Evolutionary conservation across 495 filamentous ascomycete genomes (phyloP), one percentile per base, ranked within the genome.

Genomic region (Mytilinidion resinicola): DNA sequence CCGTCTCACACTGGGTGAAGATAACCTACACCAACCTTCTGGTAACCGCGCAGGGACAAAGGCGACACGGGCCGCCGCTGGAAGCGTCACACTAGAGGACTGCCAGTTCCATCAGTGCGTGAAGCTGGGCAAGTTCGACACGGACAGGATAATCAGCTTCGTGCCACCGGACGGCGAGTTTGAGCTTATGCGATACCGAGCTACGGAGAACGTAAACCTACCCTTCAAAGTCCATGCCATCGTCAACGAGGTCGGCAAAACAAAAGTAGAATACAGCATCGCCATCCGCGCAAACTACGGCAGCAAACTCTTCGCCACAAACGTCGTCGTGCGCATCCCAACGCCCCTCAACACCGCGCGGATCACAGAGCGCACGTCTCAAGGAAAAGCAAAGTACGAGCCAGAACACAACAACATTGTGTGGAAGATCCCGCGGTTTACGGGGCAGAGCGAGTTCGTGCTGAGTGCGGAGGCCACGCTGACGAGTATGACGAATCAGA

Each of bases 91-190:
- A 0, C 79, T 99, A 14, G 95, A 99, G 71, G 95, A 99, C 72
- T 97, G 95, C 69, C 93, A 97, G 68, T 96, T 99, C 77, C 95
- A 99, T 73, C 95, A 99, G 75, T 99, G 95, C 74, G 95, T 99
- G 56, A 96, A 96, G 74, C 80, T 99, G 25, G 90, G 91, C 36
- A 95, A 91, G 67, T 99, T 99, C 70, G 93, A 97, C 76, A 87
- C 88, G 1, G 95, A 99, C 72, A 84, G 95, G 51, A 99, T 95
- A 70, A 99, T 99, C 73, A 91, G 86, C 20, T 99, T 99, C 73
- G 84, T 99, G 36, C 95, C 95, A 37, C 95, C 95, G 25, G 95
- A 99, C 74, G 95, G 95, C 61, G 92, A 96, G 66, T 99, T 99
- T 73, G 95, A 99, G 77, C 81, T 99, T 55, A 99, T 99, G 95